Evolutionary conservation across 2,329 filamentous ascomycete genomes (phyloP), one percentile per base, ranked within the genome.

Genomic region (Sordariomycetes sp.): DNA sequence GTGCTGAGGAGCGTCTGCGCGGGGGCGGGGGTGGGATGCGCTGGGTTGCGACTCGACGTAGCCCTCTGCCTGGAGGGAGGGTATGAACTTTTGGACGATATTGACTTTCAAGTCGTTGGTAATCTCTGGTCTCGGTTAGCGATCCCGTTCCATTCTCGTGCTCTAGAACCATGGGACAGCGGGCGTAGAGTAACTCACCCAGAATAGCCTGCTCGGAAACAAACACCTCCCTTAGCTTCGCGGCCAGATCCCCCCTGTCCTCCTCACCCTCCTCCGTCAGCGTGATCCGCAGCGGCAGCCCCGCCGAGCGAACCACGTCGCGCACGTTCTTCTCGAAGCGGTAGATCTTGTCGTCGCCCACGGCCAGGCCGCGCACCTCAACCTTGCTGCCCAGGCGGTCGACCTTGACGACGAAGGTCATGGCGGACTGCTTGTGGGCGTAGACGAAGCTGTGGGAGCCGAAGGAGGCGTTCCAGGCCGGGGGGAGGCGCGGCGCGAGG

Each of bases 391-490:
- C 91, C 65, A 97, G 80, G 57, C 90, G 83, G 69, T 87, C 90
- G 61, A 96, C 74, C 68, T 91, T 93, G 64, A 97, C 70, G 32
- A 96, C 78, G 68, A 88, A 96, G 60, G 87, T 82, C 81, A 92
- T 89, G 18, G 90, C 86, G 0, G 90, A 96, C 69, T 96, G 89
- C 25, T 82, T 78, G 71, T 97, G 92, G 3, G 85, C 83, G 74
- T 97, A 97, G 62, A 91, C 83, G 71, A 97, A 97, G 59, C 87
- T 83, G 68, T 90, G 87, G 16, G 85, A 84, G 61, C 82, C 82
- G 59, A 80, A 79, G 22, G 82, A 81, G 14, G 83, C 76, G 71
- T 96, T 96, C 94, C 94, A 97, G 72, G 85, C 81, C 18, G 79
- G 60, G 0, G 90, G 89, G 2, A 97, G 79, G 35, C 85, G 78